Evolutionary conservation across 495 filamentous ascomycete species (phyloP).

Genomic region (Neurospora africana): DNA sequence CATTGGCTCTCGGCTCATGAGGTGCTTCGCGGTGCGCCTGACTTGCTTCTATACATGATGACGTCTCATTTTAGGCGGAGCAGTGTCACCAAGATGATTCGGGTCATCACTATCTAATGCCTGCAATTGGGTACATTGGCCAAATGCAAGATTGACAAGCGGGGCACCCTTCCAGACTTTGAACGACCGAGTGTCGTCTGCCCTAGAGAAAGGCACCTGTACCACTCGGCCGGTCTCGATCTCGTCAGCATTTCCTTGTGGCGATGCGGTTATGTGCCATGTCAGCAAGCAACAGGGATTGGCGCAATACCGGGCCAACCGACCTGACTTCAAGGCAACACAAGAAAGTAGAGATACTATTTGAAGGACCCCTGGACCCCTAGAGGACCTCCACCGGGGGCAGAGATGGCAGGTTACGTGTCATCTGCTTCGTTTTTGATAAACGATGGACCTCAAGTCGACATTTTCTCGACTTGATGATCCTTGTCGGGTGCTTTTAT

Average conservation of each 20-base stretch:
- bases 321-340: not conserved
- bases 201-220: not conserved
- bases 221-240: not conserved
- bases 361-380: not conserved
- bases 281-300: not conserved
- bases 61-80: not conserved
- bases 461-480: not conserved
- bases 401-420: not conserved
- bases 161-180: not conserved
- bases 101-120: not conserved
- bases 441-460: not conserved
- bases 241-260: not conserved
- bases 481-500: not conserved
- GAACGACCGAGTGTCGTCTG: not conserved
- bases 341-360: not conserved
- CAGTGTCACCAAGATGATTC: not conserved
- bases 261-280: not conserved
- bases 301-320: not conserved
- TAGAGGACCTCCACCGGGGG: not conserved
- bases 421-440: not conserved
- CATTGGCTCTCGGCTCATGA: not conserved
- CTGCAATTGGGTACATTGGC: not conserved
- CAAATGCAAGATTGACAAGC: not conserved
- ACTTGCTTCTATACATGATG: not conserved
- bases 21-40: not conserved